Evolutionary conservation across 306 rosid species (phyloP).

Genomic region (Casuarina glauca): DNA sequence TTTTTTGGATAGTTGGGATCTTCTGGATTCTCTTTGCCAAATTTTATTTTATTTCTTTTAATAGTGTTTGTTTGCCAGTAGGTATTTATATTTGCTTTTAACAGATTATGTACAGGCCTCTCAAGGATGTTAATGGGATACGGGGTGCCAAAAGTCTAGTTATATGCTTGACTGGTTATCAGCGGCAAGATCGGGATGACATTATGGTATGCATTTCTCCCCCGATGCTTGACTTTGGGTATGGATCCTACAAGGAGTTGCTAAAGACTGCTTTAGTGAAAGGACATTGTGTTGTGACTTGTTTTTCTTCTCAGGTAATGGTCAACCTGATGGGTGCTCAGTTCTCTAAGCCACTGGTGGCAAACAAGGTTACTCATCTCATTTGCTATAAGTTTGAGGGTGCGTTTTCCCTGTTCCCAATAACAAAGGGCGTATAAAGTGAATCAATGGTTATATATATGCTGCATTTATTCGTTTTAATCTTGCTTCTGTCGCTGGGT

Average conservation of each 20-base stretch:
- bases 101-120: conserved; percentile 87
- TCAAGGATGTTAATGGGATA: conserved; percentile 64
- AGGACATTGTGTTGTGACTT: not conserved
- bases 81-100: conserved; percentile 27
- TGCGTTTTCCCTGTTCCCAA: conserved; percentile 31
- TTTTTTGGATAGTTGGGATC: too few species aligned
- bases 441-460: not conserved
- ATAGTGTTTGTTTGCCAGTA: not conserved
- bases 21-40: too few species aligned
- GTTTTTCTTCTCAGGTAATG: conserved; percentile 55
- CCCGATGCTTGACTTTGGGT: not conserved
- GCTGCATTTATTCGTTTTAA: not conserved
- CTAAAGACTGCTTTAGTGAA: not conserved
- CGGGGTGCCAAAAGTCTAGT: conserved; percentile 63
- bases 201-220: conserved; percentile 58
- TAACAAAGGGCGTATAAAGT: not conserved
- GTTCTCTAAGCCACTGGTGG: conserved; percentile 90
- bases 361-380: conserved; percentile 87
- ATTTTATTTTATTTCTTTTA: conserved; percentile 3
- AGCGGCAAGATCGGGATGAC: conserved; percentile 90
- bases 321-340: conserved; percentile 83
- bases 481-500: not conserved
- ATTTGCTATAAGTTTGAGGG: conserved; percentile 96
- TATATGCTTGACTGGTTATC: conserved; percentile 91
- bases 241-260: conserved; percentile 3